Base-by-base conservation (phyloP, 352 stramenopile species). In the Phytophthora constricta region DNA sequence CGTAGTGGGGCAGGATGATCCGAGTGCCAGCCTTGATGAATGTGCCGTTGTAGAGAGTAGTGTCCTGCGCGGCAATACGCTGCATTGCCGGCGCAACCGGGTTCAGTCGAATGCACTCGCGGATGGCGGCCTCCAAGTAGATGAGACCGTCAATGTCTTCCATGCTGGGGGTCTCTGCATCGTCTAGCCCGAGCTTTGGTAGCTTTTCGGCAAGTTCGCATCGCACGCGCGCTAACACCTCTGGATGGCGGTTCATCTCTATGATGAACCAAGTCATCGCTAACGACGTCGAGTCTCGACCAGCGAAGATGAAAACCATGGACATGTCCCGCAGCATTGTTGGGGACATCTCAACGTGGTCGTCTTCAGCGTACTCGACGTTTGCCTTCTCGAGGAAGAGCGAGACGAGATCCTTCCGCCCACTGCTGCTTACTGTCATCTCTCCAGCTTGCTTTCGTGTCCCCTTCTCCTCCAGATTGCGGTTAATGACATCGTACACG, bases 291-390 rank as follows among this genome's bases (percentile, higher is more conserved):
- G 90, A 93, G 57, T 92, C 89, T 0, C 84, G 65, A 1, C 87
- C 87, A 41, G 87, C 89, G n/a, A 89, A 73, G 31, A 96, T 68
- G 46, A 96, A 94, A 60, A 79, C 90, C 39, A 97, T 72, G 19
- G 86, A 69, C 63, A 93, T 85, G 43, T 95, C 81, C 9, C 79
- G 77, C 34, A 95, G 73, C 37, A 74, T 70, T 27, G 17, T 72
- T 20, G 77, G 58, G 16, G 67, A 69, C 25, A 76, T 65, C 2
- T 68, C 54, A 4, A 47, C 17, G 1, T 60, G 46, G 11, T 68
- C 56, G 3, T 43, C 60, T 1, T 51, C 45, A 20, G 57, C 37
- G 34, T 76, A 74, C 7, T 70, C 55, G 17, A 56, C 27, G 14
- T 42, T 42, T 14, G 20, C 55, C 26, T 74, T 72, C 10, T 68